Evolutionary conservation across 306 rosid genomes (phyloP), one percentile per base, ranked within the genome.

Genomic region (Prunus mira): DNA sequence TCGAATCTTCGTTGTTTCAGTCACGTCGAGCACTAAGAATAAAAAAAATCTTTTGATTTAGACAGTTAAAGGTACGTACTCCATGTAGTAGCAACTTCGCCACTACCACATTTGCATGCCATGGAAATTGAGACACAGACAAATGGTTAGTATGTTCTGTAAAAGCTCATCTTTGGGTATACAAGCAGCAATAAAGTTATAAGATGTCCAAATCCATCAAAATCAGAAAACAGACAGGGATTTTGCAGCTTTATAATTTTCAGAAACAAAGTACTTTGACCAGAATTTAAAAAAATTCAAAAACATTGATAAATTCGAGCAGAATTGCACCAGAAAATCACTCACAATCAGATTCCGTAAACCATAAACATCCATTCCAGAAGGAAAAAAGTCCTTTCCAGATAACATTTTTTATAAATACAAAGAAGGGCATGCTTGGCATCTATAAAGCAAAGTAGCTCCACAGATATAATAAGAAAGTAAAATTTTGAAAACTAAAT

Each of bases 31-130:
- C 43, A 38, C 9, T 38, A 38, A 38, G 43, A 38, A 38, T 38
- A 1, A 6, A 38, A 38, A 38, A 7, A 38, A 38, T 38, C 43
- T 38, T 38, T 1, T 38, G 43, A 4, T 38, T 38, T 38, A 38
- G 43, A 38, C 43, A 38, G 43, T 38, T 6, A 66, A 66, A 38
- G 50, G 30, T n/a, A 43, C 1, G 32, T 38, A 67, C 71, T 67
- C 54, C 54, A 67, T 43, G 30, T n/a, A 4, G 22, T 20, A 60
- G 77, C 68, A 73, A 73, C 58, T 60, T 46, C 15, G 20, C 77
- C 77, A 73, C 77, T 43, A 73, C 14, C 57, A 73, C 7, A 63
- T 45, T 34, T 27, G 24, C 69, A 25, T 25, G n/a, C 41, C 67
- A 73, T 45, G 77, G 25, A 73, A 46, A 60, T 73, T 41, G 13